phyloP scores from a whole-genome alignment of 2,329 filamentous ascomycete genomes.

The Ilyonectria sp. region DNA sequence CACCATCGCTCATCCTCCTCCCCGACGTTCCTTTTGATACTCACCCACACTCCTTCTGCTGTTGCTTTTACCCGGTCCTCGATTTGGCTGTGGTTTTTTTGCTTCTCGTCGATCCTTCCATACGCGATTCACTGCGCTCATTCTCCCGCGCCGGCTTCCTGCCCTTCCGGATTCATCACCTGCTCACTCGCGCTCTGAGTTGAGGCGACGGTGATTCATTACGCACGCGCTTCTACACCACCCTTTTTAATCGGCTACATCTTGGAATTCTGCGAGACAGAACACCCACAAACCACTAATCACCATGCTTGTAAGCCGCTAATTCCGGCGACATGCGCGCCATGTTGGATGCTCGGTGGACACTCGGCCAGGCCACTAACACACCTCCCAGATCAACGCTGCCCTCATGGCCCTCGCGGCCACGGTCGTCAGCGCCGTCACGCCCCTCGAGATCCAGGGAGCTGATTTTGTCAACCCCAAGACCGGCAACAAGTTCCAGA shows the following conservation, averaged over 20 bases:
- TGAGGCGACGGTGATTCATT: slow-evolving; percentile 22
- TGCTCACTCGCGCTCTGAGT: slow-evolving; percentile 20
- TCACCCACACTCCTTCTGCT: slow-evolving; percentile 38
- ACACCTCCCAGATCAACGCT: slow-evolving; percentile 53
- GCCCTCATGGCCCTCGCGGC: slow-evolving; percentile 69
- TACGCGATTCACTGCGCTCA: slow-evolving; percentile 24
- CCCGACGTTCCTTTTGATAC: slow-evolving; percentile 25
- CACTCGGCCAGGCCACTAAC: slow-evolving; percentile 31
- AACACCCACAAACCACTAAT: slow-evolving; percentile 15
- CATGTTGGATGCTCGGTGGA: background rate
- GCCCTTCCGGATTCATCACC: slow-evolving; percentile 15
- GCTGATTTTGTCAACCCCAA: slow-evolving; percentile 72
- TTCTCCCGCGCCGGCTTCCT: slow-evolving; percentile 9
- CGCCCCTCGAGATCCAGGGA: slow-evolving; percentile 69
- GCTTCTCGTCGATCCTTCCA: slow-evolving; percentile 44
- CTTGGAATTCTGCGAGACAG: slow-evolving; percentile 10
- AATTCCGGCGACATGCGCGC: background rate
- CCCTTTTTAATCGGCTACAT: slow-evolving; percentile 14
- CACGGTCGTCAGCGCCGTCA: slow-evolving; percentile 69
- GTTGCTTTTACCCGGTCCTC: slow-evolving; percentile 24
- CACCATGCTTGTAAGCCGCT: slow-evolving; percentile 48
- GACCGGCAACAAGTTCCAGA: slow-evolving; percentile 74
- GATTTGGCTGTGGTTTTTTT: slow-evolving; percentile 32
- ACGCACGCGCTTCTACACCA: slow-evolving; percentile 24
- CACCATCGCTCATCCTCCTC: slow-evolving; percentile 18